Evolutionary conservation across 129 eudicot genomes (phyloP).

Genomic region (Artemisia tridentata): DNA sequence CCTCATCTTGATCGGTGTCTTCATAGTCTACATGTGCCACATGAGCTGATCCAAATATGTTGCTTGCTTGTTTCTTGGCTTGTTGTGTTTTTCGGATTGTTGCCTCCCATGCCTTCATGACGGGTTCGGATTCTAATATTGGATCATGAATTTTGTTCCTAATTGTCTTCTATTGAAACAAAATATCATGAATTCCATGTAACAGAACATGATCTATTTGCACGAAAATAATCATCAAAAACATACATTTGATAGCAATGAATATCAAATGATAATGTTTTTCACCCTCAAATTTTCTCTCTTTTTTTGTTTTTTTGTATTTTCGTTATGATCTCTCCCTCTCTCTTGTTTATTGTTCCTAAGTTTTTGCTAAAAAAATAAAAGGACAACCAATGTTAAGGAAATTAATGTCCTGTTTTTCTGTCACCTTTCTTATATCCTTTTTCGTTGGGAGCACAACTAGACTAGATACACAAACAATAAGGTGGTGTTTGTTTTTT

Average conservation of each 20-base stretch:
- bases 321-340: conserved; percentile 3
- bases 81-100: conserved; percentile 83
- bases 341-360: conserved; percentile 36
- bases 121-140: conserved; percentile 17
- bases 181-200: conserved; percentile 28
- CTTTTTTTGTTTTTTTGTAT: conserved; percentile 2
- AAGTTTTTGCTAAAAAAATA: conserved; percentile 33
- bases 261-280: conserved; percentile 19
- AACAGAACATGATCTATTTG: conserved; percentile 19
- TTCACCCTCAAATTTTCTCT: not conserved
- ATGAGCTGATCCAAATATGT: conserved; percentile 65
- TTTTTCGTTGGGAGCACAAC: conserved; percentile 15
- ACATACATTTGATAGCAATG: conserved; percentile 17
- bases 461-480: no score
- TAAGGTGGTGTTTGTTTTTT: conserved; percentile 4
- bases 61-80: conserved; percentile 83
- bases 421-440: conserved; percentile 31
- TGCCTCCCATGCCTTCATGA: conserved; percentile 98
- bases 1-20: conserved; percentile 36
- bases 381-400: conserved; percentile 34
- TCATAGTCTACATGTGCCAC: conserved; percentile 46
- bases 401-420: conserved; percentile 21
- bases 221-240: not conserved
- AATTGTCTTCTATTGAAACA: conserved; percentile 28
- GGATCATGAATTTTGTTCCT: conserved; percentile 20